phyloP scores from a whole-genome alignment of 306 rosid species.

The Albizia julibrissin region DNA sequence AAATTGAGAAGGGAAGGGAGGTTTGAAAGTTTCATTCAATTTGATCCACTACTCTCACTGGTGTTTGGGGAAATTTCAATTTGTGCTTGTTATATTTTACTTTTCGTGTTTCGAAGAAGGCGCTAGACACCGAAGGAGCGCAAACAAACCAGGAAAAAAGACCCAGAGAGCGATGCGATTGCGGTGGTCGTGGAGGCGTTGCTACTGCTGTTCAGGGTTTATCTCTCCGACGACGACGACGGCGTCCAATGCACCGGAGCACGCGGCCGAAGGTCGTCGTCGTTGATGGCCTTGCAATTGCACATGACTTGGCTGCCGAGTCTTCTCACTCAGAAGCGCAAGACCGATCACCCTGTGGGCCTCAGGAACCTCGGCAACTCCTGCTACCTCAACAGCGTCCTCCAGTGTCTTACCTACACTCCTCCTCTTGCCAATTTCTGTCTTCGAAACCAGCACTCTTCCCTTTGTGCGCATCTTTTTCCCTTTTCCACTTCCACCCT shows the following conservation, averaged over 20 bases:
- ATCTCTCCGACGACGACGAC: constrained; percentile 45
- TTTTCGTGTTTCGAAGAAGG: not conserved
- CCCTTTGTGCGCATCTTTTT: constrained; percentile 49
- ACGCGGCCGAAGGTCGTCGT: constrained; percentile 44
- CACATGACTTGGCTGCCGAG: constrained; percentile 99
- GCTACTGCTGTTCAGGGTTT: constrained; percentile 32
- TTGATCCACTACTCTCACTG: not conserved
- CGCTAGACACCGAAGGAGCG: not conserved
- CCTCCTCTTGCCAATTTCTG: constrained; percentile 99
- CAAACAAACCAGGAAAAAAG: not conserved
- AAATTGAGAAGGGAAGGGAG: not conserved
- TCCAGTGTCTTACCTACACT: constrained; percentile 98
- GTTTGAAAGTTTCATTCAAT: not conserved
- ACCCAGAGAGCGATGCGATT: constrained; percentile 63
- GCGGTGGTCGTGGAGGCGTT: constrained; percentile 58
- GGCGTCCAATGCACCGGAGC: constrained; percentile 71
- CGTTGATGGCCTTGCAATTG: constrained; percentile 89
- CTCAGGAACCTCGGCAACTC: constrained; percentile 94
- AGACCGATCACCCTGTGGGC: constrained; percentile 81
- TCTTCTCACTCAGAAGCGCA: constrained; percentile 81
- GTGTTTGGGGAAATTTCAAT: not conserved
- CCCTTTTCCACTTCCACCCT: not conserved
- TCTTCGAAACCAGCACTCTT: constrained; percentile 77
- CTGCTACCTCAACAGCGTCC: constrained; percentile 98
- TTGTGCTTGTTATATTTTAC: not conserved